Conservation (phyloP, 2,329 filamentous ascomycete genomes). For the Epichloe gansuensis region DNA sequence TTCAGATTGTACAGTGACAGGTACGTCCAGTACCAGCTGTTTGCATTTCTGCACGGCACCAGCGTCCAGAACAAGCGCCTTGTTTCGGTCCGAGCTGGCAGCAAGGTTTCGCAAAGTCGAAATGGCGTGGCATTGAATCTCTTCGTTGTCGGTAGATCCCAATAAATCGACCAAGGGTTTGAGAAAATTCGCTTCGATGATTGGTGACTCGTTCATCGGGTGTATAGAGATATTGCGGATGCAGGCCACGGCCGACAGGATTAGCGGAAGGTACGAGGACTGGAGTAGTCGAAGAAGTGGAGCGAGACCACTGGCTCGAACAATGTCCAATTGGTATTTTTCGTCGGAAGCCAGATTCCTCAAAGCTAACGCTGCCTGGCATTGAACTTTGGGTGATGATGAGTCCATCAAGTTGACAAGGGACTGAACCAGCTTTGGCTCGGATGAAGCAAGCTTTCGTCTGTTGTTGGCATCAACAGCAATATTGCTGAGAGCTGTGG, state of each 20-base stretch:
- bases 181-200: conserved; percentile 94
- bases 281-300: conserved; percentile 83
- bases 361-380: conserved; percentile 86
- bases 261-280: conserved; percentile 89
- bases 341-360: conserved; percentile 95
- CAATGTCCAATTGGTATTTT: conserved; percentile 97
- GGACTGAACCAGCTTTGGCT: conserved; percentile 83
- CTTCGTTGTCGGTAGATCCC: conserved; percentile 92
- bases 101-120: conserved; percentile 92
- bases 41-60: conserved; percentile 98
- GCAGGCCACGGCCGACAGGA: conserved; percentile 91
- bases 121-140: conserved; percentile 97
- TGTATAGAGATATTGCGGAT: conserved; percentile 99
- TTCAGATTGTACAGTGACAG: conserved; percentile 89
- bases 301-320: conserved; percentile 72
- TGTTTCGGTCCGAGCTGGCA: conserved; percentile 94
- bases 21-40: conserved; percentile 84
- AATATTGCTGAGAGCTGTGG: conserved; percentile 95
- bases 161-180: conserved; percentile 88
- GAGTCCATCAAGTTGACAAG: conserved; percentile 96
- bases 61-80: conserved; percentile 91
- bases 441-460: conserved; percentile 80
- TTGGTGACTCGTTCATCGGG: conserved; percentile 92
- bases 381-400: conserved; percentile 93
- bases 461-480: conserved; percentile 87